A percentile compares a stretch with the other conserved stretches of the same genome.
phyloP scores from a whole-genome alignment of 2,329 filamentous ascomycete genomes.

The Sporothrix inflata region DNA sequence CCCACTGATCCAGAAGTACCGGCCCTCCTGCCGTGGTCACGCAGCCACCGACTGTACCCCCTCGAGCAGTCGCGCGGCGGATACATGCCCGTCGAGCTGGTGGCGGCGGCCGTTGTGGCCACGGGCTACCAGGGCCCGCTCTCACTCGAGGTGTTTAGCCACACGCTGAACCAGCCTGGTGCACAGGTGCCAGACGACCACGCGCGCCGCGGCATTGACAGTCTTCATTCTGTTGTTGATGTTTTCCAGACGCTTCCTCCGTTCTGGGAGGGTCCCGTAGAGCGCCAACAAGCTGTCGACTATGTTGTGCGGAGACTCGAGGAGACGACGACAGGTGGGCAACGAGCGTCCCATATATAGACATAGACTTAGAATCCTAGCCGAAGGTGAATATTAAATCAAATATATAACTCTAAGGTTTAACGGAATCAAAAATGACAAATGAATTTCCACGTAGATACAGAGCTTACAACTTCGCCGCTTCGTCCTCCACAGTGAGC shows the following conservation, averaged over 20 bases:
- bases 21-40: neutral
- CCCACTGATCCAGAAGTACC: neutral
- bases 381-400: too few relatives aligned
- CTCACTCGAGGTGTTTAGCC: neutral
- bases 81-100: slow-evolving; percentile 12
- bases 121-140: neutral
- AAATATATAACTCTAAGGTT: too few relatives aligned
- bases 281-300: neutral
- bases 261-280: neutral
- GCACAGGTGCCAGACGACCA: neutral
- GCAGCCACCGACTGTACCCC: slow-evolving; percentile 10
- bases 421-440: too few relatives aligned
- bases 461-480: neutral
- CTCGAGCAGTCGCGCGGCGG: neutral
- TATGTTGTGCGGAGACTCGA: neutral
- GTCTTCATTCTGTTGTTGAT: neutral
- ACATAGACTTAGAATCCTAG: too few relatives aligned
- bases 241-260: neutral
- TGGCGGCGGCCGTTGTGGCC: neutral
- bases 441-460: too few relatives aligned
- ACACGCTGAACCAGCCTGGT: neutral
- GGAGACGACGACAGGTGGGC: neutral
- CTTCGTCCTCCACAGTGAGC: neutral
- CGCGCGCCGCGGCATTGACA: neutral
- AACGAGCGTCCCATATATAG: neutral